Evolutionary conservation across 1,139 yeast species (phyloP), one percentile per base, ranked within the genome.

Genomic region (Geotrichum citri-aurantii): DNA sequence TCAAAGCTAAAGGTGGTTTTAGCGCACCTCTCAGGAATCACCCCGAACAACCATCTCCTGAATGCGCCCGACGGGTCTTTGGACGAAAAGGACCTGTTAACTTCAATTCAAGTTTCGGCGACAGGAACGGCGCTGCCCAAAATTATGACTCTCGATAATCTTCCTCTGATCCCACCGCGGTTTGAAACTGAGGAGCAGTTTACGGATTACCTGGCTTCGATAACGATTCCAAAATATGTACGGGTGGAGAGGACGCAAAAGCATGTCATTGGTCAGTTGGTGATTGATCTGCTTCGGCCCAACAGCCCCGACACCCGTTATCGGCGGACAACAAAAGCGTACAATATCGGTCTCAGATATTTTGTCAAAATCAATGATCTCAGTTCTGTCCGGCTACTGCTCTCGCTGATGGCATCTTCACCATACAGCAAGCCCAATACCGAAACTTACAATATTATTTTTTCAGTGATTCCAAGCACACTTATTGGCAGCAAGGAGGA

Each of bases 331-430:
- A 65, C 75, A 0, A 68, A 69, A 17, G 67, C 77, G 0, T 81
- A 73, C 64, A 81, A 82, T 63, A 75, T 75, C 60, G 71, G 78
- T 50, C 74, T 82, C 2, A 75, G 71, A 59, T 79, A 74, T 62
- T 77, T 73, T 59, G 65, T 74, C 19, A 63, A 72, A 26, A 73
- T 71, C 50, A 67, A 70, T 59, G 76, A 77, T 61, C 71, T 78
- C 46, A 76, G 79, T 27, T 66, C 77, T 0, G 78, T 81, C 51
- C 69, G 79, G 50, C 78, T 74, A 58, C 65, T 79, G 14, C 65
- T 78, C 24, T 71, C 71, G 4, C 76, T 77, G 55, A 76, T 80
- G 71, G 67, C 71, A 24, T 54, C 69, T 2, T 75, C 75, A 54
- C 24, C 37, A 29, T 71, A 71, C 1, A 61, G 72, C 11, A 53